A percentile compares a stretch with the other conserved stretches of the same genome.
These are phyloP conservation scores for Xylariaceae sp. DNA, from an alignment of 2,329 filamentous ascomycete species.

Conservation along the genomic window DNA sequence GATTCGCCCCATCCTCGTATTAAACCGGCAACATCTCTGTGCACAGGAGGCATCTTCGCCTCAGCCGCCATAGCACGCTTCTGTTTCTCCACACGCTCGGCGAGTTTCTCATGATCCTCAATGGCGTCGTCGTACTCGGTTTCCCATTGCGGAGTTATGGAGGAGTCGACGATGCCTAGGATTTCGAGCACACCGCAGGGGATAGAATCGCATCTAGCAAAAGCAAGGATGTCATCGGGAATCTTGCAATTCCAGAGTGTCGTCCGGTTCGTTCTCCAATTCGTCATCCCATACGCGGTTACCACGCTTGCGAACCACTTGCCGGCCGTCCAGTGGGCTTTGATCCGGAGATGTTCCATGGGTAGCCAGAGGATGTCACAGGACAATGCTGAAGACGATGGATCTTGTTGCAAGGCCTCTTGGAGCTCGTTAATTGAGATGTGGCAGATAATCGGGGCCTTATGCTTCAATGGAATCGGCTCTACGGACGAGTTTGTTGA, in stretches of 20 bases:
- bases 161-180: conserved; percentile 44
- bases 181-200: conserved; percentile 57
- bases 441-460: conserved; percentile 41
- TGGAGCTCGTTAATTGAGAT: conserved; percentile 44
- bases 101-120: conserved; percentile 33
- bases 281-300: conserved; percentile 51
- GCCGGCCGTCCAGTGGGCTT: conserved; percentile 35
- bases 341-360: conserved; percentile 44
- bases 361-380: conserved; percentile 37
- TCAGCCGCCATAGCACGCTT: conserved; percentile 41
- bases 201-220: conserved; percentile 48
- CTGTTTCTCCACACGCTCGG: conserved; percentile 37
- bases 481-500: conserved; percentile 32
- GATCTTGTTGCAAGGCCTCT: conserved; percentile 40
- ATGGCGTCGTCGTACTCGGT: conserved; percentile 38
- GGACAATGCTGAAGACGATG: conserved; percentile 21
- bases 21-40: conserved; percentile 37
- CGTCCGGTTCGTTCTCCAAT: conserved; percentile 48
- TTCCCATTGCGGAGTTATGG: conserved; percentile 51
- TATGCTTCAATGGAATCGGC: conserved; percentile 30
- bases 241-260: conserved; percentile 58
- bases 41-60: conserved; percentile 37
- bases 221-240: conserved; percentile 45
- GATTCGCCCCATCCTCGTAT: too few species aligned
- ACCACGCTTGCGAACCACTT: conserved; percentile 53